A percentile compares a stretch with the other conserved stretches of the same genome.
Conservation (phyloP, 371 early-diverging fungal species). For the Nematocida ausubeli region DNA sequence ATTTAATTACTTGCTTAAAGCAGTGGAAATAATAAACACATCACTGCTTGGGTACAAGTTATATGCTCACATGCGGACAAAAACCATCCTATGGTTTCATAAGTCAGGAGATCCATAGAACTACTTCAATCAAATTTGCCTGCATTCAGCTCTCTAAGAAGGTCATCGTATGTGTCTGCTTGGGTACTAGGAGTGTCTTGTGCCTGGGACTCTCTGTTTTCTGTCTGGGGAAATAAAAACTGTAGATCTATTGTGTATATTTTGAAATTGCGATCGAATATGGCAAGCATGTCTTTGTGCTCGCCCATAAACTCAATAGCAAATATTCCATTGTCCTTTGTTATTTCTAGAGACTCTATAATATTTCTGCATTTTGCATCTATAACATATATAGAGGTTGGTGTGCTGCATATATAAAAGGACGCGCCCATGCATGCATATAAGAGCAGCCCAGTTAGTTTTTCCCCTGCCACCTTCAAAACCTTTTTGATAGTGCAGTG, state of each 20-base stretch:
- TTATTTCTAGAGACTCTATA: neutral
- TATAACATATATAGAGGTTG: constrained; percentile 12
- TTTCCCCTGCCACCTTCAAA: neutral
- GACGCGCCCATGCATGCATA: neutral
- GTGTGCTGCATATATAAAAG: constrained; percentile 39
- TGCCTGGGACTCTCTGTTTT: neutral
- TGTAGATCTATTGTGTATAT: neutral
- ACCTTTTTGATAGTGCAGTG: neutral
- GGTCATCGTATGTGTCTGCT: constrained; percentile 6
- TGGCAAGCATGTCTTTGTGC: neutral
- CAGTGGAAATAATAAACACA: too few species aligned
- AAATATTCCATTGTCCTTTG: neutral
- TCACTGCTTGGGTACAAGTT: too few species aligned
- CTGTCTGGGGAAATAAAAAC: neutral
- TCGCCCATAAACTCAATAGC: neutral
- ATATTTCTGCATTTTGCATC: neutral
- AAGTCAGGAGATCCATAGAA: too few species aligned
- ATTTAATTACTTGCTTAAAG: too few species aligned
- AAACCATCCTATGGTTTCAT: too few species aligned
- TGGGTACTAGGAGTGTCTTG: neutral
- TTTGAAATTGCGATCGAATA: constrained; percentile 5
- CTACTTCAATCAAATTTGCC: neutral
- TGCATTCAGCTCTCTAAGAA: constrained; percentile 11
- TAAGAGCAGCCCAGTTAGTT: neutral
- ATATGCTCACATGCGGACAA: too few species aligned